A percentile compares a stretch with the other conserved stretches of the same genome.
Evolutionary conservation across 2,329 filamentous ascomycete species (phyloP).

Genomic region (Blumeriella jaapii): DNA sequence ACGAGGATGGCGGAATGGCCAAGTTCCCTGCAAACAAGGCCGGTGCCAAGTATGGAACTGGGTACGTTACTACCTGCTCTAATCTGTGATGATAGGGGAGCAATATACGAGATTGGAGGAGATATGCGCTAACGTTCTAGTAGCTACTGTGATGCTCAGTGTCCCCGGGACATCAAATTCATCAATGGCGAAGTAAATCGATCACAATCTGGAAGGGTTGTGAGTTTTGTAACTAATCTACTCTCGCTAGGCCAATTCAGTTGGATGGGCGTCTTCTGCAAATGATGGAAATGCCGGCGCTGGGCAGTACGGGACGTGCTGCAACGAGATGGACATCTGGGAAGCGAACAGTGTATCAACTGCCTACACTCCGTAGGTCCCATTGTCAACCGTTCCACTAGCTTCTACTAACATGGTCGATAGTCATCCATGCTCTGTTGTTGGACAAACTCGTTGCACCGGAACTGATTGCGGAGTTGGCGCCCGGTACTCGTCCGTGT

Average conservation of each 20-base stretch:
- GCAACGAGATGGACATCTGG: slow-evolving; percentile 58
- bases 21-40: slow-evolving; percentile 40
- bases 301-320: slow-evolving; percentile 49
- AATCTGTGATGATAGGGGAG: no score
- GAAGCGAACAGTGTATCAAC: slow-evolving; percentile 48
- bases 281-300: slow-evolving; percentile 41
- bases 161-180: slow-evolving; percentile 40
- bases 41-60: slow-evolving; percentile 48
- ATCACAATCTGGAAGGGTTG: background rate
- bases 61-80: no score
- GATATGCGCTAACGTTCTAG: no score
- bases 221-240: slow-evolving; percentile 8
- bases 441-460: slow-evolving; percentile 34
- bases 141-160: slow-evolving; percentile 54
- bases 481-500: slow-evolving; percentile 40
- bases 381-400: background rate
- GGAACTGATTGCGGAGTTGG: slow-evolving; percentile 34
- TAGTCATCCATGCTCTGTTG: slow-evolving; percentile 39
- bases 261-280: slow-evolving; percentile 36
- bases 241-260: slow-evolving; percentile 38
- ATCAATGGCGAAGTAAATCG: slow-evolving; percentile 38
- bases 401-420: background rate
- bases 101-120: no score
- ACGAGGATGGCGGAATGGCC: slow-evolving; percentile 44
- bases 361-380: slow-evolving; percentile 39